Conservation (phyloP, 2,329 filamentous ascomycete genomes). For the Hypocreales sp. region DNA sequence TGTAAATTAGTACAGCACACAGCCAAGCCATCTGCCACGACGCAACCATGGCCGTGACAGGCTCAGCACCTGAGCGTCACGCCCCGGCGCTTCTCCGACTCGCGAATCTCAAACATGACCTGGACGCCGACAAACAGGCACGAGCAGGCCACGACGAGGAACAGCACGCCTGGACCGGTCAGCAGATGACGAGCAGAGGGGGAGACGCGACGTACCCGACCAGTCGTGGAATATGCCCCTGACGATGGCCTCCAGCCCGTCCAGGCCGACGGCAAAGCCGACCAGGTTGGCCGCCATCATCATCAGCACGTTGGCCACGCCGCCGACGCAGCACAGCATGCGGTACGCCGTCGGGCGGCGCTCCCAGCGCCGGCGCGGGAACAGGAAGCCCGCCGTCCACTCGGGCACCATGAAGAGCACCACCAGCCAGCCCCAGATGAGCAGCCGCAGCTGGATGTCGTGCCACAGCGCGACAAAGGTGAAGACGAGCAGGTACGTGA, state of each 20-base stretch:
- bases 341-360: slow-evolving; percentile 57
- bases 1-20: no score
- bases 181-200: slow-evolving; percentile 2
- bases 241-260: slow-evolving; percentile 67
- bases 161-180: slow-evolving; percentile 43
- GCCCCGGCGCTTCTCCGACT: slow-evolving; percentile 68
- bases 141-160: slow-evolving; percentile 55
- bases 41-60: no score
- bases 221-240: slow-evolving; percentile 61
- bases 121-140: slow-evolving; percentile 74
- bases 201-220: slow-evolving; percentile 32
- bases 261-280: slow-evolving; percentile 82
- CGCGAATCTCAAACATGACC: slow-evolving; percentile 91
- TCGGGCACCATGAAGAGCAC: slow-evolving; percentile 90
- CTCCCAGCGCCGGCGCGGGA: slow-evolving; percentile 61
- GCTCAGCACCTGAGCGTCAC: slow-evolving; percentile 72
- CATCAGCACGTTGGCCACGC: slow-evolving; percentile 74
- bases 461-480: slow-evolving; percentile 98
- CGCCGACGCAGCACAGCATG: slow-evolving; percentile 65
- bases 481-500: slow-evolving; percentile 75
- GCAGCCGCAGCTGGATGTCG: slow-evolving; percentile 77
- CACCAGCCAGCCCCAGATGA: slow-evolving; percentile 96
- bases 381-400: slow-evolving; percentile 53
- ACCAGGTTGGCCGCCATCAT: slow-evolving; percentile 94
- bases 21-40: no score